A percentile compares a stretch with the other conserved stretches of the same genome.
These are phyloP conservation scores for Yamadazyma atlantica DNA, from an alignment of 1,139 yeast genomes.

Conservation along the genomic window DNA sequence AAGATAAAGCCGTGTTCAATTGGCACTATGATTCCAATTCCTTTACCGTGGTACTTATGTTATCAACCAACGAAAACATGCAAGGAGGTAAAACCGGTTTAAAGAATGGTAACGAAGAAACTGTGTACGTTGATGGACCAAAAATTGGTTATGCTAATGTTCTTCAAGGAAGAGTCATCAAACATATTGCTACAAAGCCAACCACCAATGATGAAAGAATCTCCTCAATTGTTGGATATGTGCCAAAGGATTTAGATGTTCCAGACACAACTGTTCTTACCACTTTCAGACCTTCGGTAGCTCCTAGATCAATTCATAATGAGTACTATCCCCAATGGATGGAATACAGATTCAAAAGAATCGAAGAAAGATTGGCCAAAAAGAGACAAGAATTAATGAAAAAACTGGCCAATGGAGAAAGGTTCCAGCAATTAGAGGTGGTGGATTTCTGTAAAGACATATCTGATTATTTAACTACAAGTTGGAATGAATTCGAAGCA, in stretches of 20 bases:
- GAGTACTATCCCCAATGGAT: constrained; percentile 49
- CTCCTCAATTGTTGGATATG: constrained; percentile 43
- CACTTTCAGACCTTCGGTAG: constrained; percentile 42
- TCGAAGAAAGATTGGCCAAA: constrained; percentile 30
- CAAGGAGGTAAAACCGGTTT: constrained; percentile 36
- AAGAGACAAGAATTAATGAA: constrained; percentile 22
- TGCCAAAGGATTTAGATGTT: constrained; percentile 37
- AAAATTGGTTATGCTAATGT: constrained; percentile 32
- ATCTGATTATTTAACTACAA: constrained; percentile 32
- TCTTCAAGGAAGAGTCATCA: constrained; percentile 33
- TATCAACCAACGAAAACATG: constrained; percentile 27
- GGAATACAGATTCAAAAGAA: constrained; percentile 37
- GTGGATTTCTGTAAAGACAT: constrained; percentile 33
- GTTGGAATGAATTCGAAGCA: constrained; percentile 44
- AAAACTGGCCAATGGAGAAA: constrained; percentile 19
- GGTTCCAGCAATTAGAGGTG: constrained; percentile 38
- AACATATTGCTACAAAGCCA: constrained; percentile 35
- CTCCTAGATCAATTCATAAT: constrained; percentile 37
- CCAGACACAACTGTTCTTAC: constrained; percentile 42
- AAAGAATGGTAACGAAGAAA: constrained; percentile 27
- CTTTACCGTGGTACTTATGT: constrained; percentile 31
- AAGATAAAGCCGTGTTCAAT: constrained; percentile 17
- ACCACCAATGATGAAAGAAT: constrained; percentile 32
- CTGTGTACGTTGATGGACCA: constrained; percentile 31
- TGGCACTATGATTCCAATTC: constrained; percentile 34